Evolutionary conservation across 192 early-diverging fungal species (phyloP), one percentile per base, ranked within the genome.

Genomic region (Backusella liffmaniae): DNA sequence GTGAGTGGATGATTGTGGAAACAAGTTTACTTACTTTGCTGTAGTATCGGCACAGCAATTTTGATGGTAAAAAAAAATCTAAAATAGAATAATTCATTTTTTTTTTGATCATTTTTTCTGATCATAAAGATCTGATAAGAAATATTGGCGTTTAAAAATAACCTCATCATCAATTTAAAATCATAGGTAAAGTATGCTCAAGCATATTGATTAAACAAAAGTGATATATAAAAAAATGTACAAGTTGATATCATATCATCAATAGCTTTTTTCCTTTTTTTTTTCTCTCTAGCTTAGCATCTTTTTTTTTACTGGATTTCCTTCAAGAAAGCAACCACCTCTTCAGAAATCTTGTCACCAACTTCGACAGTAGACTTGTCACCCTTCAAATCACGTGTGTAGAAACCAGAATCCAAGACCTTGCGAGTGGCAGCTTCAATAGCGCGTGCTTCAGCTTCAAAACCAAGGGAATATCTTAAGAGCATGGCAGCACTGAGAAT

Each of bases 401-500:
- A 90, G 84, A 96, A 88, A 36, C 86, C 87, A 62, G 41, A 42
- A 84, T 99, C 97, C 73, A 99, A 86, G 41, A 98, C 97, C 67
- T 91, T 86, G 76, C 92, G 91, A 29, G 98, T 97, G 51, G 97
- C 96, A 39, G 91, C 88, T 87, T 99, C 98, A 46, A 99, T 78
- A 16, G 94, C 94, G 74, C 91, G 88, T 70, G 97, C 97, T 84
- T 99, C 97, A 71, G 86, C 83, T 76, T 95, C 93, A 82, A 97
- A 83, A 76, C 91, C 92, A 76, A 99, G 88, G 44, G 97, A 98
- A 88, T 98, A 99, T 73, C 93, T 90, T 77, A 99, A 87, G 84
- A 99, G 85, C 89, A 99, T 89, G 30, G 98, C 97, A 37, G 89
- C 93, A 79, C 91, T 93, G 73, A 99, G 93, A 77, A 99, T 99